Evolutionary conservation across 2,329 filamentous ascomycete species (phyloP).

Genomic region (Neocatenulostroma microsporum): DNA sequence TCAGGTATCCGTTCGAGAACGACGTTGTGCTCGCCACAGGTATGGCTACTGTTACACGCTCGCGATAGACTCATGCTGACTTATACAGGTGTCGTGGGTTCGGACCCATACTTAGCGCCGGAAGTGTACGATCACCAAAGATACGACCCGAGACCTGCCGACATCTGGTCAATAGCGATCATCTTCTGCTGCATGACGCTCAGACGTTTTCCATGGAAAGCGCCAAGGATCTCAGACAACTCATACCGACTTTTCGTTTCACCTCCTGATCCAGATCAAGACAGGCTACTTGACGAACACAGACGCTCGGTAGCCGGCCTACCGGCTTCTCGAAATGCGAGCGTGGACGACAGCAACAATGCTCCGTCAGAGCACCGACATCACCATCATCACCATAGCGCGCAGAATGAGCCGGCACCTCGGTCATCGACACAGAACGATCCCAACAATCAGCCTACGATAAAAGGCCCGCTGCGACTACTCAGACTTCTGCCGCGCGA

Average conservation of each 20-base stretch:
- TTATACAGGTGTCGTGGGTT: conserved; percentile 62
- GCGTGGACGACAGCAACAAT: conserved; percentile 17
- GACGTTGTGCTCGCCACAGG: conserved; percentile 74
- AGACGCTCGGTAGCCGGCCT: conserved; percentile 24
- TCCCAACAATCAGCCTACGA: conserved; percentile 44
- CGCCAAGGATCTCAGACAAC: conserved; percentile 83
- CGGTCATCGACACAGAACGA: conserved; percentile 16
- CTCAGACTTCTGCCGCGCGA: conserved; percentile 81
- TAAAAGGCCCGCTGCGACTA: conserved; percentile 87
- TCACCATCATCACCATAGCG: conserved; percentile 26
- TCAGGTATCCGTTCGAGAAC: conserved; percentile 93
- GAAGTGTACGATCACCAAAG: conserved; percentile 92
- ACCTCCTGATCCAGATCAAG: conserved; percentile 63
- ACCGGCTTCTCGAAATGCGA: conserved; percentile 34
- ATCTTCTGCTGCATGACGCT: conserved; percentile 99
- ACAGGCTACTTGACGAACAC: conserved; percentile 24
- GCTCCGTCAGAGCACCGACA: conserved; percentile 14
- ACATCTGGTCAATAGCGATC: conserved; percentile 97
- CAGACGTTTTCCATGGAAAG: conserved; percentile 92
- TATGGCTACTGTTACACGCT: conserved; percentile 50
- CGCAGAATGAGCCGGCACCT: conserved; percentile 40
- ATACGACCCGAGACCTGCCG: conserved; percentile 87
- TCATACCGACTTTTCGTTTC: conserved; percentile 90
- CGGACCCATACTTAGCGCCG: conserved; percentile 91
- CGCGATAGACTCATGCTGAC: conserved; percentile 16